These are phyloP conservation scores for Musa beccarii DNA, from an alignment of 176 grass and related monocot species.

Conservation along the genomic window DNA sequence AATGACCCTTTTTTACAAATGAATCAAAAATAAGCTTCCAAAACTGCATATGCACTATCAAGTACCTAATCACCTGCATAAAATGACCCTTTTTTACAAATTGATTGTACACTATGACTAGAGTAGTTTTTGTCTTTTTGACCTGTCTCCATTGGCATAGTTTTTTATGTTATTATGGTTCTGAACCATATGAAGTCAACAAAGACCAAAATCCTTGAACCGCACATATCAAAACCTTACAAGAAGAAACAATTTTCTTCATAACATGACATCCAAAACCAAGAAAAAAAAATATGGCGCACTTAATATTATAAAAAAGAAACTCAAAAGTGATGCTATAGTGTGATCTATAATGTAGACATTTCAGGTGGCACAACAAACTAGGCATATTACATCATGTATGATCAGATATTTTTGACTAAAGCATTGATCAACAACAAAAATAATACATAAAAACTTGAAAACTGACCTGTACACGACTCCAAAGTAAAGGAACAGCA, in stretches of 20 bases:
- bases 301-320: not conserved
- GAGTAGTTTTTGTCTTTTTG: too few species aligned
- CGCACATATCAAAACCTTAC: not conserved
- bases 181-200: not conserved
- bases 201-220: not conserved
- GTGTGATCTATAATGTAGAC: not conserved
- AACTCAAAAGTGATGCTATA: not conserved
- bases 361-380: not conserved
- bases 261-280: not conserved
- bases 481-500: constrained; percentile 92
- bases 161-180: not conserved
- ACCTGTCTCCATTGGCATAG: too few species aligned
- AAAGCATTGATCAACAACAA: not conserved
- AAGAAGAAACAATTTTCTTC: not conserved
- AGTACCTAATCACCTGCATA: too few species aligned
- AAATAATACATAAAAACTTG: not conserved
- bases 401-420: not conserved
- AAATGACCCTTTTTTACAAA: too few species aligned
- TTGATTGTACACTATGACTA: too few species aligned
- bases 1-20: too few species aligned
- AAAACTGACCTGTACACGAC: constrained; percentile 79
- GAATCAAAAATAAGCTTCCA: too few species aligned
- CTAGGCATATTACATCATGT: not conserved
- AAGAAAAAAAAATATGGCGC: not conserved
- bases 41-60: too few species aligned